A percentile compares a stretch with the other conserved stretches of the same genome.
Evolutionary conservation across 495 filamentous ascomycete species (phyloP).

Genomic region (Penicillium manginii): DNA sequence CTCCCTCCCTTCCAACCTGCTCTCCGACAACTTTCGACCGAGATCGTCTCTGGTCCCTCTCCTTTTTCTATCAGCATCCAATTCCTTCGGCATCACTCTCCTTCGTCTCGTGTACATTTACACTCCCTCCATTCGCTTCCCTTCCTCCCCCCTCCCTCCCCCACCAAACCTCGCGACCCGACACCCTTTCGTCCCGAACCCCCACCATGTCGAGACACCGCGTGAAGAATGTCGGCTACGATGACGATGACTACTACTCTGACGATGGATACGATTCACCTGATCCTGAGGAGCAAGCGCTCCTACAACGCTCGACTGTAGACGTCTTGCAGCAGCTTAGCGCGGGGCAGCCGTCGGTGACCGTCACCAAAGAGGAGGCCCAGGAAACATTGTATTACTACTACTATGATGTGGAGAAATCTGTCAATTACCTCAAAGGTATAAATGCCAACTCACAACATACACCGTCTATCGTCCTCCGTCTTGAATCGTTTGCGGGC

Average conservation of each 20-base stretch:
- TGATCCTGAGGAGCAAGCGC: conserved; percentile 50
- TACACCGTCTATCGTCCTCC: background rate
- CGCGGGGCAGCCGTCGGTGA: conserved; percentile 43
- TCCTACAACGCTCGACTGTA: conserved; percentile 41
- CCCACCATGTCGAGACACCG: conserved; percentile 50
- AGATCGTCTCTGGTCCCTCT: background rate
- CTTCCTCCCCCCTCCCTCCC: conserved; percentile 8
- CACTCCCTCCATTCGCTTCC: background rate
- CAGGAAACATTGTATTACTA: conserved; percentile 94
- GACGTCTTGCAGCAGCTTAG: conserved; percentile 45
- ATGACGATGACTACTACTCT: conserved; percentile 46
- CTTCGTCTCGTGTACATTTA: background rate
- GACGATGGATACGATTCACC: conserved; percentile 49
- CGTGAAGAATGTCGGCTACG: conserved; percentile 50
- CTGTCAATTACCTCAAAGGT: conserved; percentile 76
- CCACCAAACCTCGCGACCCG: background rate
- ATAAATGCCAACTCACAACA: conserved; percentile 22
- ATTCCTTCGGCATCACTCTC: background rate
- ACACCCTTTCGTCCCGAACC: conserved; percentile 14
- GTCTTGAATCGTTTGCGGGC: background rate
- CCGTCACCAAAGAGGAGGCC: conserved; percentile 62
- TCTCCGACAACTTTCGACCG: conserved; percentile 6
- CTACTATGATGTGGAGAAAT: conserved; percentile 89
- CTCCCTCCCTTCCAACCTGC: conserved; percentile 12
- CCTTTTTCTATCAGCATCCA: background rate